A percentile compares a stretch with the other conserved stretches of the same genome.
Evolutionary conservation across 495 filamentous ascomycete species (phyloP).

Genomic region (Penicillium cinerascens): DNA sequence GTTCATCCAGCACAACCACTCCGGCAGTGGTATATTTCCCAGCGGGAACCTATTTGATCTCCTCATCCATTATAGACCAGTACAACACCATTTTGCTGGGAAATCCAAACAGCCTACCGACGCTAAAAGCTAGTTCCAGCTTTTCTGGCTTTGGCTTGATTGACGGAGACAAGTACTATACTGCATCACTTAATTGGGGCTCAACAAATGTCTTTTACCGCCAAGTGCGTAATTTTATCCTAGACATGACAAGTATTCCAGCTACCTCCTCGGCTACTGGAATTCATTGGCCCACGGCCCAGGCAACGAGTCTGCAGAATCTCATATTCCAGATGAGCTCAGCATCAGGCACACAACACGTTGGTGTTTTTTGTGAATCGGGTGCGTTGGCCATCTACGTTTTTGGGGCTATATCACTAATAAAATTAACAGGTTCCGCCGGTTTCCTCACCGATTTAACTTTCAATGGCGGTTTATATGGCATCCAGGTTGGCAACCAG

Average conservation of each 20-base stretch:
- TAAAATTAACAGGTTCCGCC: conserved; percentile 48
- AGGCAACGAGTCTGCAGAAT: conserved; percentile 68
- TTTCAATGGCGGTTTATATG: conserved; percentile 64
- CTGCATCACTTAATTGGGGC: background rate
- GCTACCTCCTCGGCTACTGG: conserved; percentile 45
- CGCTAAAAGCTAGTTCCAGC: conserved; percentile 53
- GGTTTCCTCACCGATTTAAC: conserved; percentile 57
- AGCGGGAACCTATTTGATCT: conserved; percentile 53
- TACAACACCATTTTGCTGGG: conserved; percentile 60
- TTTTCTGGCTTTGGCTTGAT: conserved; percentile 59
- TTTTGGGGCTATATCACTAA: too few relatives aligned
- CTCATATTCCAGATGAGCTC: conserved; percentile 64
- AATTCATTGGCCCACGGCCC: conserved; percentile 70
- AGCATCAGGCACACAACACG: conserved; percentile 48
- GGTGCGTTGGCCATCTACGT: conserved; percentile 27
- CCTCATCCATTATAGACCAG: conserved; percentile 40
- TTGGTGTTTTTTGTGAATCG: conserved; percentile 67
- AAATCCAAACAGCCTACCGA: conserved; percentile 54
- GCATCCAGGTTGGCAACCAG: conserved; percentile 63
- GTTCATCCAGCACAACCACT: conserved; percentile 32
- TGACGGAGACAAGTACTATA: conserved; percentile 44
- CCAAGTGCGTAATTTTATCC: conserved; percentile 67
- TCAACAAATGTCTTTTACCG: conserved; percentile 67
- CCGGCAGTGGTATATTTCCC: conserved; percentile 59
- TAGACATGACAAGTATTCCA: conserved; percentile 62